Evolutionary conservation across 2,329 filamentous ascomycete species (phyloP), one percentile per base, ranked within the genome.

Genomic region (Amphichorda felina): DNA sequence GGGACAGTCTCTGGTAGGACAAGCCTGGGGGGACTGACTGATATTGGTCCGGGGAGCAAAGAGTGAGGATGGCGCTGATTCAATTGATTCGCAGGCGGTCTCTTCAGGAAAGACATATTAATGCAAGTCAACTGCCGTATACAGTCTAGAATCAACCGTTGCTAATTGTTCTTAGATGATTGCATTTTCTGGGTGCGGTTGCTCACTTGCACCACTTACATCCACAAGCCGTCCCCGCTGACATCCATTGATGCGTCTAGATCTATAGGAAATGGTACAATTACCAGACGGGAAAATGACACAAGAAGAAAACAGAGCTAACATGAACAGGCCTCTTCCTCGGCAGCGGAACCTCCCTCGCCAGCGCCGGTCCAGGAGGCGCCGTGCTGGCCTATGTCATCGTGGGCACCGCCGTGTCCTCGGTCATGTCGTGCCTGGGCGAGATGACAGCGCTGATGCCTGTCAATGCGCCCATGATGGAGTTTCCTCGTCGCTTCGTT

Each of bases 361-460:
- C 57, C 7, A 49, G 49, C n/a, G 59, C 56, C 17, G 59, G 59
- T 5, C 58, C 59, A 8, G 59, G 59, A 3, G 57, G 58, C 15
- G 55, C 59, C 11, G 51, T 62, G 17, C 38, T 63, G 19, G 48
- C 49, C 25, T 64, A 64, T 37, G 37, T 62, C 1, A 48, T 65
- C 15, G 60, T 63, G 47, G 61, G 60, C 17, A 59, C 55, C 4
- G 54, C 64, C 19, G 58, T 64, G 26, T 60, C 56, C 2, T 57
- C 59, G 2, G 58, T 61, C 3, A 59, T 62, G 8, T 59, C 59
- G 10, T 63, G 57, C 33, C 41, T 66, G 7, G 60, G 62, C 14
- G 51, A 59, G 36, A 57, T 56, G 52, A 56, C 57, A 3, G 50
- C 54, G 28, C 47, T 59, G 36, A 57, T 60, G 54, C 56, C 57